phyloP scores from a whole-genome alignment of 225 moss, liverwort and hornwort genomes.

The Antitrichia curtipendula region DNA sequence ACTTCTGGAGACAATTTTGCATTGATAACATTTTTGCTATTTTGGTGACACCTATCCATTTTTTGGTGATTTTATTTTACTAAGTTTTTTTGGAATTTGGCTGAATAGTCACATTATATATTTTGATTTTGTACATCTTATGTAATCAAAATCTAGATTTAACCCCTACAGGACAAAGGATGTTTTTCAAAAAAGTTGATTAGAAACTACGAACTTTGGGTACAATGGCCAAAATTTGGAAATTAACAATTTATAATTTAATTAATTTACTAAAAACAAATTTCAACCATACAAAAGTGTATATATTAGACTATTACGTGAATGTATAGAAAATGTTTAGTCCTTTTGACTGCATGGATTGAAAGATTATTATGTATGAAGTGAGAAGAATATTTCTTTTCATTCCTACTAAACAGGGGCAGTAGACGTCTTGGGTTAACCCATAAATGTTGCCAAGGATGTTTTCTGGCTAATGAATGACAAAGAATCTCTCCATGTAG shows the following conservation, averaged over 20 bases:
- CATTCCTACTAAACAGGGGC: no score
- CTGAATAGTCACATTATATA: not conserved
- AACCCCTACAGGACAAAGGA: rapidly evolving
- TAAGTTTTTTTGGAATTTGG: not conserved
- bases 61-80: no score
- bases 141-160: not conserved
- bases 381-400: not conserved
- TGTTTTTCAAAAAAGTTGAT: not conserved
- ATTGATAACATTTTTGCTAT: not conserved
- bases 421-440: no score
- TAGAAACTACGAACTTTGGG: no score
- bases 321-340: no score
- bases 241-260: not conserved
- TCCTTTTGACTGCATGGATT: rapidly evolving
- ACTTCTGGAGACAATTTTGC: no score
- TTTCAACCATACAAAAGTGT: rapidly evolving
- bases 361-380: not conserved
- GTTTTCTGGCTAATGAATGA: no score
- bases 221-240: not conserved
- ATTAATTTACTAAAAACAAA: not conserved
- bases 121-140: not conserved
- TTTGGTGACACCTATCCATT: no score
- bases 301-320: not conserved
- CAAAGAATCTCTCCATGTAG: no score
- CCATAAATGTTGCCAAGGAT: no score